A percentile compares a stretch with the other conserved stretches of the same genome.
phyloP scores from a whole-genome alignment of 805 yeast species.

The Kockiozyma suomiensis region DNA sequence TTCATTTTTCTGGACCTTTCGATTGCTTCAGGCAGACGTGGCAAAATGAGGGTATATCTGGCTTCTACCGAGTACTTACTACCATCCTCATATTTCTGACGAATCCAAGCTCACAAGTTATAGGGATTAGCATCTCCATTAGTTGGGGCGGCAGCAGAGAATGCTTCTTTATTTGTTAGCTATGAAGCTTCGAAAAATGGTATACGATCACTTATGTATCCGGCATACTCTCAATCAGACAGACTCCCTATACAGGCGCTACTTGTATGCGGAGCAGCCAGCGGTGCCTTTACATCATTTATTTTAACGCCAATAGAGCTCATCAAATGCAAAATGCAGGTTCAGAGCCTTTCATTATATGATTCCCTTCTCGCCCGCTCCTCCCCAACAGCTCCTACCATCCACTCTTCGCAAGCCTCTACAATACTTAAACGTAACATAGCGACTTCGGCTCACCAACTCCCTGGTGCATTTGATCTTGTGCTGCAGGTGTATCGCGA shows the following conservation, averaged over 20 bases:
- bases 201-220: slow-evolving; percentile 1
- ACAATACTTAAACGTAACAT: neutral
- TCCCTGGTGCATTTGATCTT: slow-evolving; percentile 31
- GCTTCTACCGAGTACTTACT: slow-evolving; percentile 59
- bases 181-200: slow-evolving; percentile 15
- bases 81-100: neutral
- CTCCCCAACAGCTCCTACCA: neutral
- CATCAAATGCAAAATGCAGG: slow-evolving; percentile 86
- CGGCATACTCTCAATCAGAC: neutral
- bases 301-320: slow-evolving; percentile 91
- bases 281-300: slow-evolving; percentile 82
- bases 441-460: slow-evolving; percentile 3
- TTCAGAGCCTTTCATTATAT: slow-evolving; percentile 47
- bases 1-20: slow-evolving; percentile 58
- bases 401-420: neutral
- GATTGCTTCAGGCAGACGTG: slow-evolving; percentile 68
- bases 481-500: slow-evolving; percentile 48
- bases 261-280: slow-evolving; percentile 71
- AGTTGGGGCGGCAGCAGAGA: slow-evolving; percentile 87
- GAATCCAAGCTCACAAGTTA: neutral
- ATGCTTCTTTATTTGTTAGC: slow-evolving; percentile 70
- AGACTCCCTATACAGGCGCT: slow-evolving; percentile 49
- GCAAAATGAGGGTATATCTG: slow-evolving; percentile 68
- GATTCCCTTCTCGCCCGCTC: neutral
- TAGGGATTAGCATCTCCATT: slow-evolving; percentile 76